A percentile compares a stretch with the other conserved stretches of the same genome.
These are phyloP conservation scores for Carallia pectinifolia DNA, from an alignment of 345 rosid genomes.

Conservation along the genomic window DNA sequence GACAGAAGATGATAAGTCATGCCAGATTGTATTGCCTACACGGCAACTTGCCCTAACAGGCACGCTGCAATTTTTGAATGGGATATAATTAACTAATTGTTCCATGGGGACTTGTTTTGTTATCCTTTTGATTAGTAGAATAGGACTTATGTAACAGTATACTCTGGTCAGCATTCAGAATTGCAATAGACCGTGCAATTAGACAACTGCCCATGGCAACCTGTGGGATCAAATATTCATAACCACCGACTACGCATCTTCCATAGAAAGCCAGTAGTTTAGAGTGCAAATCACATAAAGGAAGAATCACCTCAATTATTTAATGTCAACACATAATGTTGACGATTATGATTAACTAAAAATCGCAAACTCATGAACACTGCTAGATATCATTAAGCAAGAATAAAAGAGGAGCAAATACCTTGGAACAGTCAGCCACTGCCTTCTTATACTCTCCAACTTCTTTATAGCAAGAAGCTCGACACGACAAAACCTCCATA, in stretches of 20 bases:
- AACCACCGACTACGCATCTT: background rate
- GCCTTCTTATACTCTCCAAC: slow-evolving; percentile 99
- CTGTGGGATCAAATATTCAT: background rate
- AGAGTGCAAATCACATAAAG: background rate
- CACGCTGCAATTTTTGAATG: background rate
- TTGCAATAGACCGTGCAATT: background rate
- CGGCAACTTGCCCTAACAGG: background rate
- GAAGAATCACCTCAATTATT: background rate
- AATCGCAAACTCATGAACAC: background rate
- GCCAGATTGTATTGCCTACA: background rate
- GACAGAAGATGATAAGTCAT: background rate
- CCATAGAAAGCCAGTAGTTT: too few relatives aligned
- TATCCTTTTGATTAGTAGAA: background rate
- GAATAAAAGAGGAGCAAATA: slow-evolving; percentile 26
- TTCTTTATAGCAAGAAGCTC: slow-evolving; percentile 98
- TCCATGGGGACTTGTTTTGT: background rate
- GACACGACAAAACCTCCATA: slow-evolving; percentile 63
- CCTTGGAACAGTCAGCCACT: slow-evolving; percentile 92
- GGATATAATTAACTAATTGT: background rate
- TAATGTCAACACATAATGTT: background rate
- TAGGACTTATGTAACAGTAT: background rate
- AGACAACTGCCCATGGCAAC: background rate
- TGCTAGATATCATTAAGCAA: background rate
- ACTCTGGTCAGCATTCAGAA: background rate
- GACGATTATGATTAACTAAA: background rate